Evolutionary conservation across 148 eudicot genomes (phyloP).

Genomic region (Euryodendron excelsum): DNA sequence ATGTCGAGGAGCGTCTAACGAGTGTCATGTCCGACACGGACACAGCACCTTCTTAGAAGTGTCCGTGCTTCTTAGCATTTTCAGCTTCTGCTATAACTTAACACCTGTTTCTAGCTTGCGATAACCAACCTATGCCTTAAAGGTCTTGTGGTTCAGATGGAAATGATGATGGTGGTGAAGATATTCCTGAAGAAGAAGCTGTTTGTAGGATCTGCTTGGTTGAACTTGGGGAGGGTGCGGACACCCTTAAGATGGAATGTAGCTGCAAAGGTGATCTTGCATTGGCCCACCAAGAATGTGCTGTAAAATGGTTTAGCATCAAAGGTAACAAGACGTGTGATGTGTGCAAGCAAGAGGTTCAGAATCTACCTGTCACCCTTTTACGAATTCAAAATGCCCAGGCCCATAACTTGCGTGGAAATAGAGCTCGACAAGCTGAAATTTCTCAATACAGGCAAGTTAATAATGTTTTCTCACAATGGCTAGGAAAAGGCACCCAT

Average conservation of each 20-base stretch:
- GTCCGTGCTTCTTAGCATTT: too few relatives aligned
- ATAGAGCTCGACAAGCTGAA: conserved; percentile 40
- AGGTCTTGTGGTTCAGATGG: conserved; percentile 48
- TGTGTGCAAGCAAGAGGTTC: conserved; percentile 86
- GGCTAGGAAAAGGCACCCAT: not conserved
- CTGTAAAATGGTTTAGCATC: conserved; percentile 95
- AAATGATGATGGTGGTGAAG: conserved; percentile 55
- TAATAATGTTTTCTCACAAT: not conserved
- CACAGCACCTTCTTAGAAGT: too few relatives aligned
- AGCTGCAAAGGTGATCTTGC: conserved; percentile 98
- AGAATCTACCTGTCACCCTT: conserved; percentile 87
- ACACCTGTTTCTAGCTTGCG: conserved; percentile 4
- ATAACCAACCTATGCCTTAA: conserved; percentile 35
- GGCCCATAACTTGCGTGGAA: conserved; percentile 33
- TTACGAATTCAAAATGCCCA: conserved; percentile 64
- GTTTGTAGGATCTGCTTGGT: conserved; percentile 94
- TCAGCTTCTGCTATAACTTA: not conserved
- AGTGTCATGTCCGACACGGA: too few relatives aligned
- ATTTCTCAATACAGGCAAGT: conserved; percentile 67
- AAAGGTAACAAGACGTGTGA: conserved; percentile 96
- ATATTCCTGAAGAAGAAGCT: conserved; percentile 90
- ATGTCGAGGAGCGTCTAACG: too few relatives aligned
- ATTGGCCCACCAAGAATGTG: conserved; percentile 90
- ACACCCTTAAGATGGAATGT: conserved; percentile 92
- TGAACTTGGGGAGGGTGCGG: conserved; percentile 82